Percentiles rank a stretch among this genome's conserved stretches.
Conservation (phyloP, 148 eudicot species). For the Pouteria glomerata region DNA sequence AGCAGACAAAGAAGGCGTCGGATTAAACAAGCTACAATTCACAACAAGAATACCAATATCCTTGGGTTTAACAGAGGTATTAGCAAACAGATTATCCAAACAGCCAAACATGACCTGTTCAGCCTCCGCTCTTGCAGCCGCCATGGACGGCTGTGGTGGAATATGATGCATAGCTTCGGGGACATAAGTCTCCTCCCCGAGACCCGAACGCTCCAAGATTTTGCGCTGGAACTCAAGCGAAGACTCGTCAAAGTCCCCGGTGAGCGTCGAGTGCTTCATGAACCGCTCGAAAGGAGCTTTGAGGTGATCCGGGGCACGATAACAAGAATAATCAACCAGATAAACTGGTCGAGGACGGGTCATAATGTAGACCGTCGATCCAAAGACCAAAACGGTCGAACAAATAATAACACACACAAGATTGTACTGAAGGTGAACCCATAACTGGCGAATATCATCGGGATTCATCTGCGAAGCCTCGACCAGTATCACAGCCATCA, state of each 20-base stretch:
- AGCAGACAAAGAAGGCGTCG: slow-evolving; percentile 13
- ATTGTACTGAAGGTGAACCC: slow-evolving; percentile 20
- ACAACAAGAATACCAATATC: slow-evolving; percentile 31
- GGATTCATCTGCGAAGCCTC: slow-evolving; percentile 10
- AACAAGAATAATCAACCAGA: slow-evolving; percentile 18
- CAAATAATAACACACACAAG: slow-evolving; percentile 6
- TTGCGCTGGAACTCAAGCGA: slow-evolving; percentile 28
- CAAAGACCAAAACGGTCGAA: slow-evolving; percentile 8
- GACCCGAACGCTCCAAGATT: slow-evolving; percentile 22
- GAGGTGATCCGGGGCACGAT: slow-evolving; percentile 12
- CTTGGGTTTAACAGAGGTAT: slow-evolving; percentile 21
- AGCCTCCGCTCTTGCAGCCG: slow-evolving; percentile 30
- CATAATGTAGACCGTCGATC: slow-evolving; percentile 8
- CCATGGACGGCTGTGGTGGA: slow-evolving; percentile 25
- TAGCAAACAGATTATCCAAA: slow-evolving; percentile 19
- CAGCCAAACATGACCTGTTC: slow-evolving; percentile 33
- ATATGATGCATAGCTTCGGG: slow-evolving; percentile 20
- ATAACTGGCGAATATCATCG: slow-evolving; percentile 5
- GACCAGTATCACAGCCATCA: not conserved
- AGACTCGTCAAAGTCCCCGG: slow-evolving; percentile 20
- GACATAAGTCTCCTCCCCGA: slow-evolving; percentile 23
- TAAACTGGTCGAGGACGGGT: slow-evolving; percentile 19
- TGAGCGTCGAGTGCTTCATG: slow-evolving; percentile 19
- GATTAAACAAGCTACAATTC: slow-evolving; percentile 26
- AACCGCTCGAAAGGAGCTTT: slow-evolving; percentile 5